These are phyloP conservation scores for Phytophthora boehmeriae DNA, from an alignment of 352 stramenopile genomes.

Conservation along the genomic window DNA sequence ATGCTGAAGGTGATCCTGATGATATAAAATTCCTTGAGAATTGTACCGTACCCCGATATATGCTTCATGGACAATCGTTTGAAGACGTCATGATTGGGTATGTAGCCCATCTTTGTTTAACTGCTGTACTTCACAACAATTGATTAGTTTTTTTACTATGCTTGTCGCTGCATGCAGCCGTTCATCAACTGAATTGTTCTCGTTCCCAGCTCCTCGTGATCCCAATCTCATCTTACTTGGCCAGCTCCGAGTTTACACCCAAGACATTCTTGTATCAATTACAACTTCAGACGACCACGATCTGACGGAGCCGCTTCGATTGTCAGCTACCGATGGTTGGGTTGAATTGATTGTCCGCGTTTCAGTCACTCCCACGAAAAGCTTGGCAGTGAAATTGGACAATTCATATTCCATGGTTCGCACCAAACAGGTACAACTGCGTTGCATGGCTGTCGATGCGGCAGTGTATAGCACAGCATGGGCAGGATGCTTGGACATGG, in stretches of 20 bases:
- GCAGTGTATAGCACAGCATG: constrained; percentile 51
- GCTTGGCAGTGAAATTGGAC: constrained; percentile 55
- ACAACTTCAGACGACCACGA: constrained; percentile 27
- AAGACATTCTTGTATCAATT: constrained; percentile 48
- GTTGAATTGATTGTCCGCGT: constrained; percentile 53
- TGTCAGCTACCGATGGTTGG: constrained; percentile 56
- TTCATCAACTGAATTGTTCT: constrained; percentile 25
- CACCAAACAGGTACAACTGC: constrained; percentile 60
- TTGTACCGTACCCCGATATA: constrained; percentile 58
- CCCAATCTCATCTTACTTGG: constrained; percentile 16
- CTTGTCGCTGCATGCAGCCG: constrained; percentile 13
- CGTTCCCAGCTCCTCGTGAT: constrained; percentile 5
- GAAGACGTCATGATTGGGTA: constrained; percentile 56
- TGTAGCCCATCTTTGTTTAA: constrained; percentile 5
- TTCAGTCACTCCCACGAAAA: constrained; percentile 12
- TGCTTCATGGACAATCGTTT: constrained; percentile 41
- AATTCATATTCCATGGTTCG: constrained; percentile 76
- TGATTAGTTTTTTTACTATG: not conserved
- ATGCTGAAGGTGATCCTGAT: constrained; percentile 41
- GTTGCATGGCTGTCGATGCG: constrained; percentile 26
- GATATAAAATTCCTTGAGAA: constrained; percentile 54
- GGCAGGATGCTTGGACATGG: constrained; percentile 66
- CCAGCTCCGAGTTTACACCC: constrained; percentile 45
- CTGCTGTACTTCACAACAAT: not conserved
- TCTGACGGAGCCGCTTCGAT: constrained; percentile 43